These are phyloP conservation scores for Smallanthus sonchifolius DNA, from an alignment of 129 eudicot genomes.

Conservation along the genomic window DNA sequence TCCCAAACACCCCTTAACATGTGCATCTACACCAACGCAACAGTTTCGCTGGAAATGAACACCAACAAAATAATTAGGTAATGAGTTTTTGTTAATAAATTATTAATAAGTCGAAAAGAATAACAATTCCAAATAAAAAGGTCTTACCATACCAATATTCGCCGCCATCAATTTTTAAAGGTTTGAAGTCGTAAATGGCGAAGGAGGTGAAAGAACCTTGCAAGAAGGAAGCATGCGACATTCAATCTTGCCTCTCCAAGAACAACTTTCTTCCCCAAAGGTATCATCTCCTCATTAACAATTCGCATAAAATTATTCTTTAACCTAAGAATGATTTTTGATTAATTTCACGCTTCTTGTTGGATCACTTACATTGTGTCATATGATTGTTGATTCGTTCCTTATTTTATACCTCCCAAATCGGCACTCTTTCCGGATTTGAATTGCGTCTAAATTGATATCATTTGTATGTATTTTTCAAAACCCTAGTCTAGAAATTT, in stretches of 20 bases:
- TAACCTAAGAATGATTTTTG: not conserved
- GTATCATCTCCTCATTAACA: constrained; percentile 18
- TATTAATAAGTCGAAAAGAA: too few relatives aligned
- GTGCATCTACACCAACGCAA: too few relatives aligned
- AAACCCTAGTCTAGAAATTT: not conserved
- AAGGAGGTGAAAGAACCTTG: constrained; percentile 76
- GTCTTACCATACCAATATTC: too few relatives aligned
- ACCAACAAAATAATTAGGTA: too few relatives aligned
- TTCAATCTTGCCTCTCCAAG: constrained; percentile 92
- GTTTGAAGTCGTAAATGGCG: constrained; percentile 30
- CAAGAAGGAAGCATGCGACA: constrained; percentile 87
- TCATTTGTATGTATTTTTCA: not conserved
- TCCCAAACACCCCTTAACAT: too few relatives aligned
- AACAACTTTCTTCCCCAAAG: constrained; percentile 82
- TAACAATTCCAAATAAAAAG: too few relatives aligned
- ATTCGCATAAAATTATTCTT: too few relatives aligned
- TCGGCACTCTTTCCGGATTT: not conserved
- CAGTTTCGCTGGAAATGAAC: too few relatives aligned
- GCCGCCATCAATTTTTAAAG: too few relatives aligned
- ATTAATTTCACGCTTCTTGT: not conserved
- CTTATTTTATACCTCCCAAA: not conserved
- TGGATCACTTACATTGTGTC: not conserved
- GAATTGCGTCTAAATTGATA: not conserved
- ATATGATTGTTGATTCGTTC: not conserved
- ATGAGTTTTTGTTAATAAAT: too few relatives aligned